Base-by-base conservation (phyloP, 2,329 filamentous ascomycete genomes). In the Knufia petricola region DNA sequence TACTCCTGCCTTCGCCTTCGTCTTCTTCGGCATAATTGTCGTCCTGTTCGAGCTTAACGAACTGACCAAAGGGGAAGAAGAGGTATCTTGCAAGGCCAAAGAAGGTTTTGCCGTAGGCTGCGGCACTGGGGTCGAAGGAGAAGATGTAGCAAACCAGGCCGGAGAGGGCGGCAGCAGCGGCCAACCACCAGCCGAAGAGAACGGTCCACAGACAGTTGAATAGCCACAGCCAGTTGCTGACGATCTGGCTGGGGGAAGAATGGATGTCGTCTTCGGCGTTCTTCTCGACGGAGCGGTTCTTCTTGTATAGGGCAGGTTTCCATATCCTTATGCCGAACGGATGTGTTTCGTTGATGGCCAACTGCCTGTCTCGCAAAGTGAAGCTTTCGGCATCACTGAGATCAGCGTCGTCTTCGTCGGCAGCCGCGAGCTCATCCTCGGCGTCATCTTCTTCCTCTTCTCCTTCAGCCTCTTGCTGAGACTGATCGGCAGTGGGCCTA, bases 241-340 rank as follows among this genome's bases (percentile, higher is more conserved):
- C 90, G 58, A 81, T 82, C 15, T 87, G 85, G 19, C 92, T 92
- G 0, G 92, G 92, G 1, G 87, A 82, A 2, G 90, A 96, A 69
- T 98, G 92, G 51, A 98, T 96, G 65, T 98, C 92, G 12, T 85
- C 89, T 68, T 96, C 90, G 4, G 92, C 92, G 40, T 83, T 94
- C 67, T 94, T 92, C 65, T 96, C 88, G 31, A 98, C 94, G 1
- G 92, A 98, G 49, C 92, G 82, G 59, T 85, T 83, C 67, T 98
- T 98, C 69, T 98, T 98, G 76, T 98, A 98, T 54, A 98, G 67
- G 1, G 92, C 94, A 37, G 92, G 92, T 67, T 98, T 98, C 92
- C 92, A 98, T 55, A 98, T 87, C 64, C 94, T 82, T 63, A 98
- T 96, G 73, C 92, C 92, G 60, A 98, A 98, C 0, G 92, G 92